A percentile compares a stretch with the other conserved stretches of the same genome.
Conservation (phyloP, 2,329 filamentous ascomycete species). For the Botrytis cinerea region DNA sequence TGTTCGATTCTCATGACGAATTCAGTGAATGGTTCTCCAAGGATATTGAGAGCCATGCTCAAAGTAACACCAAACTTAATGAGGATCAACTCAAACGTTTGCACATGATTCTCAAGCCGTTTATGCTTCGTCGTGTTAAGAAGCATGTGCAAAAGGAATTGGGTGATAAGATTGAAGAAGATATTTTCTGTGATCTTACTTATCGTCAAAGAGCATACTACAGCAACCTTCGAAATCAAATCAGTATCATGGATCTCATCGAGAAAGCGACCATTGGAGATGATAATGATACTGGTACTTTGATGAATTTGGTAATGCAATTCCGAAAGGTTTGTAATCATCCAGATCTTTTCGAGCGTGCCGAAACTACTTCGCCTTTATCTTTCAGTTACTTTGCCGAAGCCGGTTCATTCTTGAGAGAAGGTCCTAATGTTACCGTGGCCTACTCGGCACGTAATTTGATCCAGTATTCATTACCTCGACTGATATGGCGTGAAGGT, state of each 20-base stretch:
- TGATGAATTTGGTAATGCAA: slow-evolving; percentile 99
- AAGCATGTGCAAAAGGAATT: slow-evolving; percentile 99
- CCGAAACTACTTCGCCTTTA: slow-evolving; percentile 85
- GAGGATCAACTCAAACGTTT: slow-evolving; percentile 95
- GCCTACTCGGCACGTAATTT: slow-evolving; percentile 84
- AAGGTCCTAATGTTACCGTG: slow-evolving; percentile 77
- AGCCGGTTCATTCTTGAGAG: slow-evolving; percentile 90
- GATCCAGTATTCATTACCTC: slow-evolving; percentile 82
- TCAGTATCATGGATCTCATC: slow-evolving; percentile 97
- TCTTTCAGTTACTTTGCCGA: slow-evolving; percentile 87
- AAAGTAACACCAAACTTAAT: slow-evolving; percentile 99
- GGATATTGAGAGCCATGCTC: slow-evolving; percentile 96
- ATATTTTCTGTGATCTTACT: slow-evolving; percentile 94
- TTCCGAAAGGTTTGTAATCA: slow-evolving; percentile 99
- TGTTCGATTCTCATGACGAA: slow-evolving; percentile 92
- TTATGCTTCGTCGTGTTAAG: slow-evolving; percentile 99
- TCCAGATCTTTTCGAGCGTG: slow-evolving; percentile 92
- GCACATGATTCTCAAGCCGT: slow-evolving; percentile 98
- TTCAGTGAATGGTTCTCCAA: slow-evolving; percentile 95
- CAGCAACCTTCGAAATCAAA: slow-evolving; percentile 88
- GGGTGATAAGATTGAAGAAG: slow-evolving; percentile 96
- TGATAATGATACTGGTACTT: slow-evolving; percentile 88
- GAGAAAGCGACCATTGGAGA: slow-evolving; percentile 95
- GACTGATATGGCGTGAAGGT: slow-evolving; percentile 76
- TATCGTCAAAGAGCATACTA: slow-evolving; percentile 96